Evolutionary conservation across 1,284 basidiomycete species (phyloP).

Genomic region (Ustilago shanxiensis): DNA sequence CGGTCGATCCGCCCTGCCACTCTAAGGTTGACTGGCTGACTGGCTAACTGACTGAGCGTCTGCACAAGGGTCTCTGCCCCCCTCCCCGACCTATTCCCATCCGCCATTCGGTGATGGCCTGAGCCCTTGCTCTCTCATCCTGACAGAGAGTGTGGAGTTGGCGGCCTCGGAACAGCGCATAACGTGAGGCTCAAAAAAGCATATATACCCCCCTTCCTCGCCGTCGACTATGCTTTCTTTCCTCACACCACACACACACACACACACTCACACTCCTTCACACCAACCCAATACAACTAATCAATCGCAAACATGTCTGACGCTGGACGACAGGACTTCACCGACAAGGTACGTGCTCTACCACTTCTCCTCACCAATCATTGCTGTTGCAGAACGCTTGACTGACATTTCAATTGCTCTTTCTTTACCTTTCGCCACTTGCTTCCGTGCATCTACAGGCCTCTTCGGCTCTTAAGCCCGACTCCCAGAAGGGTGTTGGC

Average conservation of each 20-base stretch:
- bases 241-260: not conserved
- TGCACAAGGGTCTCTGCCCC: slow-evolving; percentile 17
- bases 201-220: slow-evolving; percentile 33
- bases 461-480: slow-evolving; percentile 56
- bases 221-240: not conserved
- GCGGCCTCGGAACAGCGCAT: not conserved
- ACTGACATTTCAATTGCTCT: slow-evolving; percentile 12
- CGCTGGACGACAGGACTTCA: slow-evolving; percentile 56
- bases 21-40: not conserved
- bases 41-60: not conserved
- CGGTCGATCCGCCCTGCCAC: not conserved
- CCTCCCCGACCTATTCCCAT: not conserved
- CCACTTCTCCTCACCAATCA: not conserved
- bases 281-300: slow-evolving; percentile 16
- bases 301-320: slow-evolving; percentile 50
- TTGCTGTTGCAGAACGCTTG: no score
- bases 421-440: not conserved
- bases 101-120: not conserved
- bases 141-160: slow-evolving; percentile 3
- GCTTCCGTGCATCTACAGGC: slow-evolving; percentile 14
- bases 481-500: slow-evolving; percentile 53
- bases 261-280: slow-evolving; percentile 13
- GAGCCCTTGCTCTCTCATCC: not conserved
- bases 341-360: slow-evolving; percentile 48
- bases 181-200: slow-evolving; percentile 7